Base-by-base conservation (phyloP, 768 basidiomycete genomes). In the Podaxis sp. region DNA sequence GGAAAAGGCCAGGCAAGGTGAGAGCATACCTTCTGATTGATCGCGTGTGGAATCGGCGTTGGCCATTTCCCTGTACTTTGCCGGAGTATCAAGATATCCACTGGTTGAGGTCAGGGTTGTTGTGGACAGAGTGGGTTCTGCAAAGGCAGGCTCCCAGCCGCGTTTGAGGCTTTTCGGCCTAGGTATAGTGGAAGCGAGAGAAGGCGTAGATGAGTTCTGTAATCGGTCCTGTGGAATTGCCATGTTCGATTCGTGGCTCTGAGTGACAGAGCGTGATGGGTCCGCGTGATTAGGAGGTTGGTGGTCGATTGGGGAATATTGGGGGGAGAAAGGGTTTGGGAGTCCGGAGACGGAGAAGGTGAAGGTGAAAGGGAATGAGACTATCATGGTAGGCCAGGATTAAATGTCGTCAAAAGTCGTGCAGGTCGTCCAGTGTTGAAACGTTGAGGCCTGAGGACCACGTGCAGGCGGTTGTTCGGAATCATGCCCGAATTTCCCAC, bases 311-410 rank as follows among this genome's bases (percentile, higher is more conserved):
- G 54, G 64, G 33, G 33, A 33, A 33, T 33, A 33, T 33, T 33
- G 33, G 33, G 33, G 33, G 65, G 64, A 63, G 73, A 91, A 91
- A 8, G 90, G 90, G 68, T 90, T 91, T 25, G 78, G 72, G 57
- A 90, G 69, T 5, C 88, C 89, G 4, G 89, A 87, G 12, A 89
- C 83, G 38, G 79, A 71, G 63, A 91, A 79, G 15, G 72, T 83
- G 78, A 92, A 92, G 55, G 89, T 89, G 70, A 92, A 92, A 12
- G 88, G 83, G 68, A 90, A 91, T 3, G 77, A 65, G 11, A 65
- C 63, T 27, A 67, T 56, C 61, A 62, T 62, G 15, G 11, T 52
- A 65, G 19, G 9, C 19, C 49, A 50, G 24, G 24, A 27, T 63
- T 65, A 66, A 46, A 68, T 62, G 4, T 7, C 51, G 56, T 68